Evolutionary conservation across 768 basidiomycete genomes (phyloP), one percentile per base, ranked within the genome.

Genomic region (Podaxis mareebaensis): DNA sequence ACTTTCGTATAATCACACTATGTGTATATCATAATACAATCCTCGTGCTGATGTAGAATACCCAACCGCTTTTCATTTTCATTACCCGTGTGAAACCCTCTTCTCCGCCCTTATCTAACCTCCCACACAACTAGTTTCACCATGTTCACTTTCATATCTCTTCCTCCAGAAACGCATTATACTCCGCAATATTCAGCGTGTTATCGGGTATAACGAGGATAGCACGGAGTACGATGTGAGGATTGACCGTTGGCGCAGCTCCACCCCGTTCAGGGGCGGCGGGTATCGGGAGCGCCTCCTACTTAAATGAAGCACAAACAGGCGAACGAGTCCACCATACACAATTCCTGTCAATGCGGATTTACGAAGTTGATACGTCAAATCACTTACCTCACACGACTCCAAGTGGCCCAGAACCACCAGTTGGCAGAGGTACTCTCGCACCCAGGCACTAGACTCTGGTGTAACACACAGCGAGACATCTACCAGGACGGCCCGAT

Each of bases 371-470:
- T 52, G 8, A 17, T 20, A 30, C 30, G 28, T 44, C 46, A 56
- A n/a, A 55, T 52, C 59, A 76, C 79, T 63, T 70, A 86, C 85
- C 66, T 75, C 68, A 64, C 74, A 70, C 36, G 68, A 70, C 68
- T 90, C 89, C 56, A 90, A 72, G 69, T 86, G 78, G 40, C 89
- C 89, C 46, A 89, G 72, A 22, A 80, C 81, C 75, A 84, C 82
- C 40, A 88, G 74, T 40, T 77, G 77, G 65, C 77, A 72, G 65
- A 85, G 77, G 24, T 75, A 78, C 67, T 90, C 86, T 46, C 78
- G 74, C 26, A 81, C 76, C 89, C 89, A 90, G 36, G 65, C 60
- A 12, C 66, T 58, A 28, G 76, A 73, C 65, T 70, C 68, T 0
- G 73, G 66, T 68, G 80, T 79, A 40, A 89, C 64, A 62, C 84